Evolutionary conservation across 2,329 filamentous ascomycete genomes (phyloP), one percentile per base, ranked within the genome.

Genomic region (Apiospora koreana): DNA sequence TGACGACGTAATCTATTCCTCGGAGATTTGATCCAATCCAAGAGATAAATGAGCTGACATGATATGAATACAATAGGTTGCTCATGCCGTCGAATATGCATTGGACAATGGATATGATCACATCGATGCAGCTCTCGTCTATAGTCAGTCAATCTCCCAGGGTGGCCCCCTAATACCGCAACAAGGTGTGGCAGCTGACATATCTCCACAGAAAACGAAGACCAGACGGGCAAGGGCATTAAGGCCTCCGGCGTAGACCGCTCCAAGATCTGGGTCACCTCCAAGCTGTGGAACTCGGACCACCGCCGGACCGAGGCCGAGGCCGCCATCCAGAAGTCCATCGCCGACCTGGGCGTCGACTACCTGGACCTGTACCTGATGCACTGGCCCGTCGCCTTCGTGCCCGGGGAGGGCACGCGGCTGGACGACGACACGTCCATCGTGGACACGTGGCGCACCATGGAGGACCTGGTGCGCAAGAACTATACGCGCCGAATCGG

Each of bases 291-390:
- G 89, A 91, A 90, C 81, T 89, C 88, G 78, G 85, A 81, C 75
- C 88, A 91, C 76, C 84, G 87, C 72, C 86, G 86, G 0, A 85
- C 90, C 75, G 87, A 90, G 75, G 91, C 93, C n/a, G 82, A 87
- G 71, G 81, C 86, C 73, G 90, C 89, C 72, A 86, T 90, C 65
- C 84, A 87, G 72, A 84, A 87, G 54, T 90, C 89, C 58, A 83
- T 92, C 67, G 86, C 89, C 77, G 86, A 89, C 76, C 85, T 92
- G 75, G 87, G 85, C 14, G 82, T 91, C 50, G 90, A 91, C 71
- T 93, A 93, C 77, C 83, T 93, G 71, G 91, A 93, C 77, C 83
- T 93, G 12, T 92, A 87, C 79, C 84, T 93, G 70, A 92, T 93
- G 77, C 91, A 93, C 80, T 93, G 85, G 78, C 84, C 84, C 71